Base-by-base conservation (phyloP, 208 protist species). In the Phytomonas sp. region DNA sequence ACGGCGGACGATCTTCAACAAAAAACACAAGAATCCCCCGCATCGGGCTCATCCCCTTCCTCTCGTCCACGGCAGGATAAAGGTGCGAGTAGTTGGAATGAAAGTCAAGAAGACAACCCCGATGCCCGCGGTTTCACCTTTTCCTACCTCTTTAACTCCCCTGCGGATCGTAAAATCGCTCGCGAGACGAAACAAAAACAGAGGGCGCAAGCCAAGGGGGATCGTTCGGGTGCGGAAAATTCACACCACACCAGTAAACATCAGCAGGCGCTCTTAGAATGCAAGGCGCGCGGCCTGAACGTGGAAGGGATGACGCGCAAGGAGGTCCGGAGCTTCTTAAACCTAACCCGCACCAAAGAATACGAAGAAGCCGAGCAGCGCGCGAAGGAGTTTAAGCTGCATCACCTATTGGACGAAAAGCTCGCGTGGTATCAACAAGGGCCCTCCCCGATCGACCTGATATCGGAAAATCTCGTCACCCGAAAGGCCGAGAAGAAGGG, bases 381-480 rank as follows among this genome's bases (percentile, higher is more conserved):
- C 36, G 80, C 80, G 34, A 73, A 77, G 9, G 78, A 87, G 13
- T 82, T 91, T 29, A 85, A 87, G 60, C 83, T 88, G 32, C 88
- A 96, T 70, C 86, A 91, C 23, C 67, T 96, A 28, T 94, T 96
- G 91, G 91, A 96, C 70, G 81, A 80, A 65, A 80, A 80, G 62
- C 60, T 93, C 3, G 86, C 82, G 60, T 96, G 91, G 88, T 96
- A 96, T 61, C 91, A 96, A 77, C 91, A 96, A 69, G 91, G 88
- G 0, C 91, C 91, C 13, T 79, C 87, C 69, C 91, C 91, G 2
- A 85, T 96, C 72, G 91, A 96, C 70, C 66, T 94, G 62, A 91
- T 96, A 68, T 74, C 88, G 6, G 87, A 96, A 65, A 90, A 89
- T 62, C 83, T 96, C 20, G 86, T 96, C 23, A 67, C 72, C 23